Evolutionary conservation across 2,329 filamentous ascomycete species (phyloP).

Genomic region (Colletotrichum sp.): DNA sequence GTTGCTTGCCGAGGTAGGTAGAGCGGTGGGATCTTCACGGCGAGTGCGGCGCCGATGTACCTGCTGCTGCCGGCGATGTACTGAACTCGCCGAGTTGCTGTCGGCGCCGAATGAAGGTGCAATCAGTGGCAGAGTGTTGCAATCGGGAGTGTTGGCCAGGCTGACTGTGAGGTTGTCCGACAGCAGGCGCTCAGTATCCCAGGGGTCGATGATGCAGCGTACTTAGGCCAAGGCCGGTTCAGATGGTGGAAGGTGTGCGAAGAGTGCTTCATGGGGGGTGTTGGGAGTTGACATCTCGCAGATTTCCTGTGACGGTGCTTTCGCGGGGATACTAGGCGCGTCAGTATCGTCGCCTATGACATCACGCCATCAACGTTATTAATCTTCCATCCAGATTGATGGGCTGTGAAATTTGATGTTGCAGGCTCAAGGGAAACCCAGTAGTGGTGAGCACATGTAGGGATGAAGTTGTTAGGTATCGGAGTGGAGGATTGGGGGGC

Average conservation of each 20-base stretch:
- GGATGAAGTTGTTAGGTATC: background rate
- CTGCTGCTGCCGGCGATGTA: background rate
- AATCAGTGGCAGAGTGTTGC: background rate
- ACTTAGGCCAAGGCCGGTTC: background rate
- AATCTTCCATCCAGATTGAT: background rate
- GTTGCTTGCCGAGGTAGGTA: background rate
- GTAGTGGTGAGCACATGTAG: background rate
- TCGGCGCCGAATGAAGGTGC: background rate
- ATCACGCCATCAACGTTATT: background rate
- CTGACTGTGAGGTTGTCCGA: background rate
- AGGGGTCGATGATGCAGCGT: background rate
- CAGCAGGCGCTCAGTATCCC: background rate
- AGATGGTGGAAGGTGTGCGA: background rate
- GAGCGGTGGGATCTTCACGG: background rate
- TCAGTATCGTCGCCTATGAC: background rate
- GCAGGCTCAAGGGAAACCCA: background rate
- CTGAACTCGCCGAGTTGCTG: background rate
- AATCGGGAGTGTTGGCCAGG: background rate
- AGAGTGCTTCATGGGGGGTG: background rate
- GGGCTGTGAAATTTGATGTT: background rate
- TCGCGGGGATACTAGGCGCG: background rate
- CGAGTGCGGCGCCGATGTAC: background rate
- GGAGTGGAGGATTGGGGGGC: conserved; percentile 6
- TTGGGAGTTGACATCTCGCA: background rate
- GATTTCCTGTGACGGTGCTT: background rate